These are phyloP conservation scores for Pleurotus pulmonarius DNA, from an alignment of 768 basidiomycete genomes.

Conservation along the genomic window DNA sequence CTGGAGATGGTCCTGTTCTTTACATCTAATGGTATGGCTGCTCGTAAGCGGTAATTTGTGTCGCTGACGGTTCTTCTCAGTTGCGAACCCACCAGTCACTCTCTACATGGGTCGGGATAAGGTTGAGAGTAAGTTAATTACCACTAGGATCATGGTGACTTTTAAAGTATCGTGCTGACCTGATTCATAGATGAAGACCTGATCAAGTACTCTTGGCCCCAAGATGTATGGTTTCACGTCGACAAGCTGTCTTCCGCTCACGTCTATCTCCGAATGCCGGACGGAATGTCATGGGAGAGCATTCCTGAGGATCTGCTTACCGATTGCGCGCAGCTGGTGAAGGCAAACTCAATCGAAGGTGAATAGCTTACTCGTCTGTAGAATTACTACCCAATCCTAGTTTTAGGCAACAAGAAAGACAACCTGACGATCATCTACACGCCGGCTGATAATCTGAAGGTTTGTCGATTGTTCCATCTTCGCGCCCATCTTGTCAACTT, in stretches of 20 bases:
- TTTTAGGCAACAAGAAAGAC: constrained; percentile 92
- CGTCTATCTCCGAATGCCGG: constrained; percentile 90
- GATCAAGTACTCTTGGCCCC: constrained; percentile 88
- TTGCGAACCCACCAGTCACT: constrained; percentile 55
- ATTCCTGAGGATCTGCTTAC: constrained; percentile 74
- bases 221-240: constrained; percentile 94
- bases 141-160: background rate
- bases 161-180: background rate
- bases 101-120: constrained; percentile 98
- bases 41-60: too few relatives aligned
- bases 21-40: constrained; percentile 41
- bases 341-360: constrained; percentile 98
- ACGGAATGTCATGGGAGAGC: constrained; percentile 81
- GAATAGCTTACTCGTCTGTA: background rate
- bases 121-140: constrained; percentile 71
- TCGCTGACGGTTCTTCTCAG: constrained; percentile 26
- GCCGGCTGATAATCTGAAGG: constrained; percentile 89
- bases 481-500: background rate
- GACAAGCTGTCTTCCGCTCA: constrained; percentile 97
- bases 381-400: background rate
- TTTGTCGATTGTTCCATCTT: constrained; percentile 22
- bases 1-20: constrained; percentile 61
- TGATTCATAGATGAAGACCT: constrained; percentile 80
- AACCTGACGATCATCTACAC: constrained; percentile 93
- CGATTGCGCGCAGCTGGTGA: constrained; percentile 94